Percentiles rank a stretch among this genome's conserved stretches.
Conservation (phyloP, 176 grass and related monocot genomes). For the Aegilops speltoides region DNA sequence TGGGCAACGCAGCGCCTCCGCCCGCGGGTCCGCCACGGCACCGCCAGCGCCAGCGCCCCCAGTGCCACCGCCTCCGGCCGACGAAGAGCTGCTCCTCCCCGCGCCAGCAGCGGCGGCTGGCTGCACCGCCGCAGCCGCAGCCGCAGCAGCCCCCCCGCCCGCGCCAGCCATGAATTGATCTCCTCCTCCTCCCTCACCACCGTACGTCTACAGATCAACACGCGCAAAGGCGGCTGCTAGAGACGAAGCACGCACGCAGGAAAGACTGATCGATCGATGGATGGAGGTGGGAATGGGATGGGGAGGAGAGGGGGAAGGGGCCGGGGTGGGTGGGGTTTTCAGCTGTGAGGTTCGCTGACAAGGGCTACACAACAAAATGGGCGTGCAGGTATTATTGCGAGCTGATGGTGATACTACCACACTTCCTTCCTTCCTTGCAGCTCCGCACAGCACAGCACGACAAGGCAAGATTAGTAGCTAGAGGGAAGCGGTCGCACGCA, state of each 20-base stretch:
- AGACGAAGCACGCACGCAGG: neutral
- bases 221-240: neutral
- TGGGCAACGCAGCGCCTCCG: conserved; percentile 67
- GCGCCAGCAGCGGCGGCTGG: neutral
- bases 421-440: neutral
- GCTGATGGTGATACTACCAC: conserved; percentile 64
- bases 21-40: conserved; percentile 39
- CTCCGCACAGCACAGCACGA: neutral
- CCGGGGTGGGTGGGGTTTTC: conserved; percentile 48
- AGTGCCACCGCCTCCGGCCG: neutral
- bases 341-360: conserved; percentile 81
- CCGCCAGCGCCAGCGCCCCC: neutral
- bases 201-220: neutral
- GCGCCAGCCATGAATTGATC: conserved; percentile 32
- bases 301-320: neutral
- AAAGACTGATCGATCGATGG: too few relatives aligned
- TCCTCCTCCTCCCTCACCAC: neutral
- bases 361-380: conserved; percentile 76
- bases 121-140: conserved; percentile 40
- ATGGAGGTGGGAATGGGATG: neutral
- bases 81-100: neutral
- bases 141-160: conserved; percentile 42
- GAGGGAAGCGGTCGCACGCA: conserved; percentile 32
- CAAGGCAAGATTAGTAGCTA: neutral
- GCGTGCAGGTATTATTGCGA: conserved; percentile 63